Evolutionary conservation across 1,284 basidiomycete genomes (phyloP).

Genomic region (Phylloporus sp.): DNA sequence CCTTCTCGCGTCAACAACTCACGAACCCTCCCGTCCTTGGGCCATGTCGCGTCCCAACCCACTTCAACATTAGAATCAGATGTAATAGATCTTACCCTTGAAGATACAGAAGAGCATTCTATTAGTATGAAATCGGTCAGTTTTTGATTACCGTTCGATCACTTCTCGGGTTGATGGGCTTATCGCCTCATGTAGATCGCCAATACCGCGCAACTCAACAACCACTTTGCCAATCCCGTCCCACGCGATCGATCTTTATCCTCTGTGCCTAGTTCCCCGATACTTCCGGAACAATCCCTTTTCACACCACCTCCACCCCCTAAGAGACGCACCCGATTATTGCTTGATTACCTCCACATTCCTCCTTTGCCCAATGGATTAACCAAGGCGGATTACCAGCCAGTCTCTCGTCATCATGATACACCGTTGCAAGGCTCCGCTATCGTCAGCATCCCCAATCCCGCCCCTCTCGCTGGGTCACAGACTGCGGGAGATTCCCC

Average conservation of each 20-base stretch:
- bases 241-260: conserved; percentile 12
- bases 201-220: background rate
- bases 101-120: conserved; percentile 28
- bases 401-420: conserved; percentile 6
- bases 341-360: conserved; percentile 28
- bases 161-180: conserved; percentile 10
- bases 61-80: conserved; percentile 11
- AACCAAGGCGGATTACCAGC: conserved; percentile 30
- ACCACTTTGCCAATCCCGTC: conserved; percentile 4
- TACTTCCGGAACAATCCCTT: conserved; percentile 29
- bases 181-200: conserved; percentile 17
- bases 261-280: conserved; percentile 16
- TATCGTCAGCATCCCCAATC: background rate
- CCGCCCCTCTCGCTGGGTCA: conserved; percentile 3
- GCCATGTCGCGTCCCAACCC: background rate
- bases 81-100: conserved; percentile 35
- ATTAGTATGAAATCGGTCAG: conserved; percentile 29
- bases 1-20: conserved; percentile 8
- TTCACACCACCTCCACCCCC: conserved; percentile 39
- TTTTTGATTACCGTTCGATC: conserved; percentile 15
- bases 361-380: conserved; percentile 33
- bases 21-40: conserved; percentile 11
- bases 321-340: conserved; percentile 15
- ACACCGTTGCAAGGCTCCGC: background rate
- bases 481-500: background rate